Evolutionary conservation across 164 flowering plant genomes (phyloP).

Genomic region (Liquidambar formosana): DNA sequence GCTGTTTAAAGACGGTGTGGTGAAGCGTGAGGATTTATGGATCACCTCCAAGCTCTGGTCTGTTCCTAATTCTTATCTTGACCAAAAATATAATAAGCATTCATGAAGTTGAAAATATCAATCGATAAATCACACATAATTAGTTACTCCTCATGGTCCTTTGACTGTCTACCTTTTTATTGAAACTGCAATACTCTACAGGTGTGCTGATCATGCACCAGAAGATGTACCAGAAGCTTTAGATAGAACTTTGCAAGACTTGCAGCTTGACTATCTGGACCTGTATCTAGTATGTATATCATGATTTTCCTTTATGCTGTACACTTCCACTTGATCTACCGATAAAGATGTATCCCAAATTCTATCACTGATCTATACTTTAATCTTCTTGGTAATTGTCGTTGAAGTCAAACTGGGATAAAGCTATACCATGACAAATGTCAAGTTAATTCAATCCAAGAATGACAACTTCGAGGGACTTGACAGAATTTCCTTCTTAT

Average conservation of each 20-base stretch:
- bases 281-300: conserved; percentile 58
- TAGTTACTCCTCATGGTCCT: too few relatives aligned
- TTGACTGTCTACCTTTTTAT: too few relatives aligned
- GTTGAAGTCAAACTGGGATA: too few relatives aligned
- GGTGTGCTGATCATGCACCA: conserved; percentile 71
- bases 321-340: neutral
- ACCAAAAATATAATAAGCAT: neutral
- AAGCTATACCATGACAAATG: too few relatives aligned
- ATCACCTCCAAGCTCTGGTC: conserved; percentile 93
- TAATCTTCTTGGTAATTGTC: too few relatives aligned
- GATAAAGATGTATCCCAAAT: too few relatives aligned
- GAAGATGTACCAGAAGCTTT: conserved; percentile 68
- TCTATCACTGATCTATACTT: too few relatives aligned
- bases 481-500: too few relatives aligned
- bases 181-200: conserved; percentile 23
- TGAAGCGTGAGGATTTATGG: conserved; percentile 78
- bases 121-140: too few relatives aligned
- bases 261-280: conserved; percentile 72
- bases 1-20: conserved; percentile 77
- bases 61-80: conserved; percentile 13
- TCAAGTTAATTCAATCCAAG: too few relatives aligned
- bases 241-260: conserved; percentile 45
- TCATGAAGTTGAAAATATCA: too few relatives aligned
- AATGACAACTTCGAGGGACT: too few relatives aligned
- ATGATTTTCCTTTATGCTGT: neutral